Conservation (phyloP, 2,329 filamentous ascomycete genomes). For the Aspergillus niger region DNA sequence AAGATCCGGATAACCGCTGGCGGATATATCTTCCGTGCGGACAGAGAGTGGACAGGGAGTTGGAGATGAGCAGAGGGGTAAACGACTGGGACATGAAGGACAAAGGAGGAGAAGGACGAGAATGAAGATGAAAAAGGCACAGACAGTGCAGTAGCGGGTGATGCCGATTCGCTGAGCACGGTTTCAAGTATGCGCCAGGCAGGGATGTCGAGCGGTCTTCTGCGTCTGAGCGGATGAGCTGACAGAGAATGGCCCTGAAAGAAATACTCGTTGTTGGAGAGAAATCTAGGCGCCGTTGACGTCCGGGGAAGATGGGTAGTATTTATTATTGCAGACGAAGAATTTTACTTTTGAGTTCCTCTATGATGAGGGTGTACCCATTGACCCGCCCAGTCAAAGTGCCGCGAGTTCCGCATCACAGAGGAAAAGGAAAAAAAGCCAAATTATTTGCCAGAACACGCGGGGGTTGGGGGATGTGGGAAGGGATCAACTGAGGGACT, state of each 20-base stretch:
- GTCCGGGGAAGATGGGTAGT: neutral
- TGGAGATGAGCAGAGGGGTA: slow-evolving; percentile 5
- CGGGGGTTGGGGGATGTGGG: slow-evolving; percentile 3
- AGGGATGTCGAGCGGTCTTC: slow-evolving; percentile 4
- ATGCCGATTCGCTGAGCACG: slow-evolving; percentile 8
- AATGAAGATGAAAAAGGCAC: slow-evolving; percentile 10
- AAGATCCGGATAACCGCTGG: neutral
- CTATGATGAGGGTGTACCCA: neutral
- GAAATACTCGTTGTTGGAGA: slow-evolving; percentile 1
- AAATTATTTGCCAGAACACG: slow-evolving; percentile 5
- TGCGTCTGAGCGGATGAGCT: slow-evolving; percentile 1
- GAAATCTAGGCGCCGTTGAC: slow-evolving; percentile 1
- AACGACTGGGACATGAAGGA: slow-evolving; percentile 2
- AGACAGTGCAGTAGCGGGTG: slow-evolving; percentile 4
- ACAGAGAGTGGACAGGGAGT: neutral
- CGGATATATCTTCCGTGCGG: slow-evolving; percentile 6
- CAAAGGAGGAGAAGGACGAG: slow-evolving; percentile 6
- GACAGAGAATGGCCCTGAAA: slow-evolving; percentile 1
- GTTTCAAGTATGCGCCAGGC: slow-evolving; percentile 11
- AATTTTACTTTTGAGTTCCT: neutral
- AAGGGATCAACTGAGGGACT: slow-evolving; percentile 8
- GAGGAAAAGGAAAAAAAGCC: slow-evolving; percentile 1
- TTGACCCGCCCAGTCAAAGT: neutral
- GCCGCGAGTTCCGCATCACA: slow-evolving; percentile 3
- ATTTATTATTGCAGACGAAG: neutral